phyloP scores from a whole-genome alignment of 257 asterid species.

The Penstemon eatonii region DNA sequence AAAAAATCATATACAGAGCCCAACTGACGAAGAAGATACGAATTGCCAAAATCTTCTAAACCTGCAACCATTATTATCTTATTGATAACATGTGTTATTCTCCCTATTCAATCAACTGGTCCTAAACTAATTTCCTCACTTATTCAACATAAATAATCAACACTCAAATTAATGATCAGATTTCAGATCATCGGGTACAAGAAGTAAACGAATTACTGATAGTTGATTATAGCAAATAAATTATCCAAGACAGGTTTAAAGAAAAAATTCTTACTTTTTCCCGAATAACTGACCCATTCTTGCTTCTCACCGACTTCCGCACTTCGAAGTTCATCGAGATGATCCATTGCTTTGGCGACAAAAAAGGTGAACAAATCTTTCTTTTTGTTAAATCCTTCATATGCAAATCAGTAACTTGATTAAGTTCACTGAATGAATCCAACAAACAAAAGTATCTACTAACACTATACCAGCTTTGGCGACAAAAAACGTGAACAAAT shows the following conservation, averaged over 20 bases:
- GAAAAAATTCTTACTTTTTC: conserved; percentile 51
- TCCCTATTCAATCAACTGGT: conserved; percentile 22
- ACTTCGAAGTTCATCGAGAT: conserved; percentile 70
- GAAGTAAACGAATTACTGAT: neutral
- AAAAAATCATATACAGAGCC: no score
- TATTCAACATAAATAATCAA: conserved; percentile 17
- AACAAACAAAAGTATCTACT: no score
- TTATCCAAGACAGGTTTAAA: conserved; percentile 7
- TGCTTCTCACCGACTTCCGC: conserved; percentile 74
- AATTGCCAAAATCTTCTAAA: no score
- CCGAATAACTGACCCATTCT: conserved; percentile 70
- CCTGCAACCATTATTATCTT: conserved; percentile 42
- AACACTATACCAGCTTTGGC: no score
- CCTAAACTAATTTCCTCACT: conserved; percentile 23
- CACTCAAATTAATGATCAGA: conserved; percentile 5
- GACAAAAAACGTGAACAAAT: conserved; percentile 48
- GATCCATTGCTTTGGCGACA: conserved; percentile 62
- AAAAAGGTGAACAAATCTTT: no score
- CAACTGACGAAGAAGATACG: no score
- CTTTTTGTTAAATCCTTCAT: no score
- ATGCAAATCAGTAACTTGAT: no score
- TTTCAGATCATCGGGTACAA: neutral
- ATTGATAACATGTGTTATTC: conserved; percentile 35
- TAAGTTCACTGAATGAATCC: no score
- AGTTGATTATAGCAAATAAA: conserved; percentile 7